Evolutionary conservation across 768 basidiomycete genomes (phyloP), one percentile per base, ranked within the genome.

Genomic region (Butyriboletus loyo): DNA sequence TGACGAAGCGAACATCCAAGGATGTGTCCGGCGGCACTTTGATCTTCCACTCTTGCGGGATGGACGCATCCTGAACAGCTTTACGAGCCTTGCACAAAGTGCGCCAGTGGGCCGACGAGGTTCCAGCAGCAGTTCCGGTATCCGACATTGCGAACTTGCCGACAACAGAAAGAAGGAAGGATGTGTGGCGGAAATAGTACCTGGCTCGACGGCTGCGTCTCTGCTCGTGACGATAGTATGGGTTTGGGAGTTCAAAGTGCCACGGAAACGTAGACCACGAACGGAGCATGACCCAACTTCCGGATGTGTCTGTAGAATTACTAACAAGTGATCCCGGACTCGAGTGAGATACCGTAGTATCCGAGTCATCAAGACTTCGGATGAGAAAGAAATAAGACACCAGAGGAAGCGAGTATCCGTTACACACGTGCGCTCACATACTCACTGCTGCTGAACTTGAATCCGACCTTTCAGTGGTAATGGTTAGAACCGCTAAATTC

Each of bases 41-140:
- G 49, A 67, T 57, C 47, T 22, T 52, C 65, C 65, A 67, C 11
- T 41, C 54, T 21, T 57, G 37, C 2, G 63, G 65, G 35, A 66
- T 66, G 40, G 66, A 65, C 4, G 56, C 58, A 7, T 60, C 53
- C 35, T 67, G 65, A 34, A 13, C 25, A 9, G 55, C 56, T 42
- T 57, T 67, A 19, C 58, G 59, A 24, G 19, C 41, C 3, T 49
- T 21, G 28, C 65, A 66, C 28, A 65, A 32, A 5, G 63, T 44
- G n/a, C 42, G 55, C 65, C 66, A 66, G 38, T 65, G 54, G n/a
- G n/a, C n/a, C n/a, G n/a, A n/a, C 15, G 51, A 42, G 35, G 28
- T 19, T 52, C 22, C 42, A 32, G 38, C 4, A 25, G 3, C n/a
- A 7, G 39, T 24, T 24, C 30, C 15, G 7, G 40, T 21, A 4